Percentiles rank a stretch among this genome's conserved stretches.
These are phyloP conservation scores for Aureobasidium sp. DNA, from an alignment of 2,329 filamentous ascomycete species.

Conservation along the genomic window DNA sequence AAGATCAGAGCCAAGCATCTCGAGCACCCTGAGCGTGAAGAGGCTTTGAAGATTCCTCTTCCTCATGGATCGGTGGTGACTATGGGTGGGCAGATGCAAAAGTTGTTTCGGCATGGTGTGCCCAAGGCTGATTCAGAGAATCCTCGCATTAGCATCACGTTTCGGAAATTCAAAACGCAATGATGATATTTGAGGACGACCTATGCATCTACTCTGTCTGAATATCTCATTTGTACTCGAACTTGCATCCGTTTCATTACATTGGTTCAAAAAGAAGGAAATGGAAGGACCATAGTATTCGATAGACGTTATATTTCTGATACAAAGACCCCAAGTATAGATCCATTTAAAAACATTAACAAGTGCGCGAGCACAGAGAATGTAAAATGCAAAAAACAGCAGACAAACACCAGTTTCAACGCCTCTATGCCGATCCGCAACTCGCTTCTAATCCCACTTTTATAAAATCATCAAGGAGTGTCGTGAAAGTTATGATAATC, in stretches of 20 bases:
- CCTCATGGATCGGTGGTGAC: not conserved
- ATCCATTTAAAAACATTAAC: not conserved
- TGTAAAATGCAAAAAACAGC: not conserved
- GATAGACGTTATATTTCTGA: not conserved
- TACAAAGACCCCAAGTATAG: not conserved
- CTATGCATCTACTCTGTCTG: not conserved
- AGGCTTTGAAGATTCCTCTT: not conserved
- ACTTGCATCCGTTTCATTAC: not conserved
- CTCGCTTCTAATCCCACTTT: not conserved
- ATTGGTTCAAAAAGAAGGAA: not conserved
- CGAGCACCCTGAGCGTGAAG: not conserved
- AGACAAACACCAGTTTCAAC: not conserved
- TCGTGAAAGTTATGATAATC: slow-evolving; percentile 6
- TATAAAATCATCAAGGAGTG: not conserved
- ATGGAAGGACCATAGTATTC: not conserved
- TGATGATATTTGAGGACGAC: not conserved
- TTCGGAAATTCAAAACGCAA: not conserved
- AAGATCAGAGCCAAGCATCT: not conserved
- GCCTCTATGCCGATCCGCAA: not conserved
- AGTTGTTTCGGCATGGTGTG: not conserved
- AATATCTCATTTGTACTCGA: not conserved
- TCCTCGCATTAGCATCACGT: not conserved
- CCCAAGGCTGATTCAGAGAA: not conserved
- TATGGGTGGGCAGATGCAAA: not conserved
- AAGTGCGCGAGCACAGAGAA: not conserved